Base-by-base conservation (phyloP, 148 eudicot species). In the Mesembryanthemum crystallinum region DNA sequence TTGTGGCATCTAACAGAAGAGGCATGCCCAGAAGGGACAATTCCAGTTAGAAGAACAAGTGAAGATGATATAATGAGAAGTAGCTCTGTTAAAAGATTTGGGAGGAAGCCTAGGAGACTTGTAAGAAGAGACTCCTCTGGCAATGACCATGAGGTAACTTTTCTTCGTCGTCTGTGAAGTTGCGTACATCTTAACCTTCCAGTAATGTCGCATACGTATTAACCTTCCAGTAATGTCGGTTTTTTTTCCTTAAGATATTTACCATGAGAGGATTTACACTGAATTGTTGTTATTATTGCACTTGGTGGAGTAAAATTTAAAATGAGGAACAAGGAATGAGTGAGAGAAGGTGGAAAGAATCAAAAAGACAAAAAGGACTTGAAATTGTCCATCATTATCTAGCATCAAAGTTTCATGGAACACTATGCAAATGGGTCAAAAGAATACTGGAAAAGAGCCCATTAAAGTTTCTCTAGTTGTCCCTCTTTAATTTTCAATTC, bases 31-130 rank as follows among this genome's bases (percentile, higher is more conserved):
- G 78, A 87, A 69, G 93, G 93, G 29, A 94, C 98, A 35, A 76
- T 94, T 69, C 98, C 98, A 20, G 81, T 92, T 11, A 83, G 98
- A 86, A 92, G 98, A 88, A 94, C 97, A 51, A 94, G 55, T 23
- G 96, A 92, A 73, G 78, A 86, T 78, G 98, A 94, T 65, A 73
- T 94, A 42, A 45, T 90, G 27, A 83, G 98, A 77, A 92, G 87
- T 18, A 84, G 72, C 74, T 86, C 96, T 3, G 18, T 94, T 20
- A 65, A 37, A 65, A 75, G 83, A 64, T 94, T 92, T 68, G 98
- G 97, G 14, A 83, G 85, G 32, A 94, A 92, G 72, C 81, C 83
- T 17, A 77, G 68, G 62, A 86, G 78, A 73, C 79, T 79, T 8
- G 71, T 92, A 66, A 78, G 86, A 73, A 81, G 99, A 73, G 99